Conservation (phyloP, 441 rosid species). For the Adansonia grandidieri region DNA sequence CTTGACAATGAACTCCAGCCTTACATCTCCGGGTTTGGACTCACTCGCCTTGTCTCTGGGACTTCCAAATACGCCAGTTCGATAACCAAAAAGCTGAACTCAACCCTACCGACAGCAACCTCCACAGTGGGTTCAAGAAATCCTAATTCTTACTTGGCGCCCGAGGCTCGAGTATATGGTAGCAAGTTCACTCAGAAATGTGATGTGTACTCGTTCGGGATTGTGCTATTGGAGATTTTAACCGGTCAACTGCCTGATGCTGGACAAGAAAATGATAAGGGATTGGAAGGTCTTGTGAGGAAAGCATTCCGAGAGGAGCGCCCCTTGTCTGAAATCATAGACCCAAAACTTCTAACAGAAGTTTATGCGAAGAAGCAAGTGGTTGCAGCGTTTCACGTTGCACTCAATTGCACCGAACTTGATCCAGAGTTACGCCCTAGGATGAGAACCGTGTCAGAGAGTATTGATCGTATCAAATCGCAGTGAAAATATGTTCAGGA, state of each 20-base stretch:
- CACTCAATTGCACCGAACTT: slow-evolving; percentile 78
- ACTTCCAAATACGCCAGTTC: slow-evolving; percentile 44
- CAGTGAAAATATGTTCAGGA: slow-evolving; percentile 32
- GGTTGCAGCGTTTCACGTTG: slow-evolving; percentile 60
- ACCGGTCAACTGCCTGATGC: slow-evolving; percentile 65
- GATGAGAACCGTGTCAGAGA: slow-evolving; percentile 82
- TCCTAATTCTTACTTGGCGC: slow-evolving; percentile 62
- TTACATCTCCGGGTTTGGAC: slow-evolving; percentile 75
- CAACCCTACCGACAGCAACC: slow-evolving; percentile 46
- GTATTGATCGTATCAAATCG: slow-evolving; percentile 63
- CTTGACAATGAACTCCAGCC: slow-evolving; percentile 81
- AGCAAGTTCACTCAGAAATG: slow-evolving; percentile 75
- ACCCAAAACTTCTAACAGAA: slow-evolving; percentile 56
- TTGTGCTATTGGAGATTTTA: slow-evolving; percentile 73
- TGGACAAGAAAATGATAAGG: slow-evolving; percentile 60
- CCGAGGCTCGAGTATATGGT: slow-evolving; percentile 64
- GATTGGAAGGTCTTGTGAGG: slow-evolving; percentile 61
- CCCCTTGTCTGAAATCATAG: slow-evolving; percentile 72
- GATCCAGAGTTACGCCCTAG: slow-evolving; percentile 86
- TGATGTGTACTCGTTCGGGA: slow-evolving; percentile 81
- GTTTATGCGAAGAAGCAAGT: slow-evolving; percentile 74
- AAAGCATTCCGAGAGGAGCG: slow-evolving; percentile 62
- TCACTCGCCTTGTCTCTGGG: slow-evolving; percentile 53
- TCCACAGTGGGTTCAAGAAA: slow-evolving; percentile 50
- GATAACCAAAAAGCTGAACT: slow-evolving; percentile 47